phyloP scores from a whole-genome alignment of 1,284 basidiomycete species.

The Wolfiporia cocos region DNA sequence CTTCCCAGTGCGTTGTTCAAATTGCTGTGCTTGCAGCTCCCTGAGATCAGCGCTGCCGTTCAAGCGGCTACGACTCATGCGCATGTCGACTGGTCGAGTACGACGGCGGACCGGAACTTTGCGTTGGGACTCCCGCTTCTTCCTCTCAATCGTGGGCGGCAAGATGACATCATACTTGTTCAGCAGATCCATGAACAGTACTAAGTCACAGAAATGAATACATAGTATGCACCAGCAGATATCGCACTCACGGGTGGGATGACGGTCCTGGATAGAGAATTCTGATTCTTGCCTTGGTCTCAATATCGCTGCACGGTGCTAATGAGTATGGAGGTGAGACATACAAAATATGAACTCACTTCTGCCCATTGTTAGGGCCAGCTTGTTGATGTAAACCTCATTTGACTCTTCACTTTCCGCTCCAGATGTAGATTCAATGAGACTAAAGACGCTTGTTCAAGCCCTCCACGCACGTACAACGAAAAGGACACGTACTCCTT shows the following conservation, averaged over 20 bases:
- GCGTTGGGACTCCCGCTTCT: slow-evolving; percentile 82
- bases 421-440: slow-evolving; percentile 57
- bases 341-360: slow-evolving; percentile 40
- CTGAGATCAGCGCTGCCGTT: slow-evolving; percentile 37
- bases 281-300: slow-evolving; percentile 80
- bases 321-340: slow-evolving; percentile 1
- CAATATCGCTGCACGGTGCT: slow-evolving; percentile 53
- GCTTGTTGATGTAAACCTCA: slow-evolving; percentile 79
- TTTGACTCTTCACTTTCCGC: slow-evolving; percentile 57
- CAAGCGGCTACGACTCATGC: slow-evolving; percentile 58
- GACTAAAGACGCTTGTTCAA: slow-evolving; percentile 31
- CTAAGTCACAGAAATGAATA: slow-evolving; percentile 24
- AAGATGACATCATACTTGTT: slow-evolving; percentile 73
- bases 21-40: slow-evolving; percentile 53
- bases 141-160: slow-evolving; percentile 76
- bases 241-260: slow-evolving; percentile 59
- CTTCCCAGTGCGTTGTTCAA: slow-evolving; percentile 22
- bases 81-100: slow-evolving; percentile 86
- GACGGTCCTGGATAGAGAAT: slow-evolving; percentile 81
- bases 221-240: neutral
- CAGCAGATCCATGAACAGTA: slow-evolving; percentile 82
- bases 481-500: slow-evolving; percentile 47
- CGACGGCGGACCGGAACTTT: slow-evolving; percentile 79
- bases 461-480: too few relatives aligned
- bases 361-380: slow-evolving; percentile 82